Evolutionary conservation across 495 filamentous ascomycete genomes (phyloP).

Genomic region (Umbilicaria muhlenbergii): DNA sequence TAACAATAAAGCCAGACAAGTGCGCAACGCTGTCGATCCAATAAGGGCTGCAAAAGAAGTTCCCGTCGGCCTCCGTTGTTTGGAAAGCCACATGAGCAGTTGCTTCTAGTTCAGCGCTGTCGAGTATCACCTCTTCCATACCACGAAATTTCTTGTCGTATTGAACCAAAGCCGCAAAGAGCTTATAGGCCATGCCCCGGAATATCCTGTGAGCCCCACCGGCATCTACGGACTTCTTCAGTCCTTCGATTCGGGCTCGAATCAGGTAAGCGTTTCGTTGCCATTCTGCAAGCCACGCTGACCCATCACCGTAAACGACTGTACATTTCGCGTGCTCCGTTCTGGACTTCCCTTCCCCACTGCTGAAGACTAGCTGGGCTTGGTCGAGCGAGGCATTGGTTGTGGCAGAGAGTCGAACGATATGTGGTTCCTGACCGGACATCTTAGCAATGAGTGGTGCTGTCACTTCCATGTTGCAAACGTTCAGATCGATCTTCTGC

Average conservation of each 20-base stretch:
- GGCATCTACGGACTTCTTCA: constrained; percentile 35
- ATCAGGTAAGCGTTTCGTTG: constrained; percentile 41
- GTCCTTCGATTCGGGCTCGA: constrained; percentile 30
- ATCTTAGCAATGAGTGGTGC: constrained; percentile 43
- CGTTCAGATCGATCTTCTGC: constrained; percentile 32
- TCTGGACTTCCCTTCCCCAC: constrained; percentile 16
- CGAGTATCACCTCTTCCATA: constrained; percentile 61
- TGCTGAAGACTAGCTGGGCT: constrained; percentile 16
- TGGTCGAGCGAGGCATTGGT: constrained; percentile 22
- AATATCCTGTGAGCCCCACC: constrained; percentile 41
- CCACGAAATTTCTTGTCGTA: constrained; percentile 52
- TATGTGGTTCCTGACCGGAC: constrained; percentile 27
- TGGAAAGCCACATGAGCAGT: constrained; percentile 55
- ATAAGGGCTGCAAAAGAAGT: constrained; percentile 51
- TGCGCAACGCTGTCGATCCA: constrained; percentile 58
- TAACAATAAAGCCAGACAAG: constrained; percentile 57
- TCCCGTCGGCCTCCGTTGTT: constrained; percentile 39
- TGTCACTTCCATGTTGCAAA: constrained; percentile 41
- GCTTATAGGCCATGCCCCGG: constrained; percentile 60
- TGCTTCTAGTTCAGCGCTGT: constrained; percentile 55
- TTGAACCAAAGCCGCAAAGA: constrained; percentile 56
- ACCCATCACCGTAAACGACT: constrained; percentile 28
- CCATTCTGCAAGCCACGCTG: constrained; percentile 36
- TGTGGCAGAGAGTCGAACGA: constrained; percentile 27
- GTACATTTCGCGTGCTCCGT: constrained; percentile 35